Conservation (phyloP, 495 filamentous ascomycete species). For the Letharia lupina region DNA sequence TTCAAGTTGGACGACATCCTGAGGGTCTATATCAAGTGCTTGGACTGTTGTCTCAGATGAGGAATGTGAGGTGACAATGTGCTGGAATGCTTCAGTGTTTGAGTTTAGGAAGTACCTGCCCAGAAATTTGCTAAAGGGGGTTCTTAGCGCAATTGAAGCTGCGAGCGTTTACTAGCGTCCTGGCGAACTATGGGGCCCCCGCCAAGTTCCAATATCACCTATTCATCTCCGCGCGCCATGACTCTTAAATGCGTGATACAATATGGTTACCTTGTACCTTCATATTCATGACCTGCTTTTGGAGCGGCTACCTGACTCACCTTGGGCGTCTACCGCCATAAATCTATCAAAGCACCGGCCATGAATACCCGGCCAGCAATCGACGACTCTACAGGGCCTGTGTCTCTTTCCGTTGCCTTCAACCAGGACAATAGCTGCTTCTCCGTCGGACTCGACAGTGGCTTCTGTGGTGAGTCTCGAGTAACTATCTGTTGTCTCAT, state of each 20-base stretch:
- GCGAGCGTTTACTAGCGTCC: neutral
- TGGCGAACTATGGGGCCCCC: neutral
- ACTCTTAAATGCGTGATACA: neutral
- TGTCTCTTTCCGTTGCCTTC: conserved; percentile 76
- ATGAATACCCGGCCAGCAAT: conserved; percentile 93
- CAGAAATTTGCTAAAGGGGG: conserved; percentile 20
- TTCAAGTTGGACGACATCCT: conserved; percentile 55
- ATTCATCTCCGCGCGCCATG: conserved; percentile 7
- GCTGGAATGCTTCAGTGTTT: conserved; percentile 10
- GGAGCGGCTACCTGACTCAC: neutral
- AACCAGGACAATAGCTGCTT: conserved; percentile 84
- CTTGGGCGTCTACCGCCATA: conserved; percentile 16
- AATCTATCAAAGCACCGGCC: conserved; percentile 20
- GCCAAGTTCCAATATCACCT: neutral
- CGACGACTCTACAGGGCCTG: conserved; percentile 62
- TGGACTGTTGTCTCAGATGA: conserved; percentile 7
- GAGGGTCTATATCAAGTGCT: conserved; percentile 23
- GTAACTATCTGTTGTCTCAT: conserved; percentile 8
- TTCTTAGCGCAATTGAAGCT: conserved; percentile 14
- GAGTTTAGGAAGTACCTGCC: neutral
- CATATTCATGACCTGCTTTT: conserved; percentile 2
- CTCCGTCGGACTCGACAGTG: conserved; percentile 76
- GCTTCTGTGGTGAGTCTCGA: conserved; percentile 66
- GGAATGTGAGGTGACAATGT: conserved; percentile 12
- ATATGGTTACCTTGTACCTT: neutral